Evolutionary conservation across 140 eudicot genomes (phyloP).

Genomic region (Erigeron philadelphicus): DNA sequence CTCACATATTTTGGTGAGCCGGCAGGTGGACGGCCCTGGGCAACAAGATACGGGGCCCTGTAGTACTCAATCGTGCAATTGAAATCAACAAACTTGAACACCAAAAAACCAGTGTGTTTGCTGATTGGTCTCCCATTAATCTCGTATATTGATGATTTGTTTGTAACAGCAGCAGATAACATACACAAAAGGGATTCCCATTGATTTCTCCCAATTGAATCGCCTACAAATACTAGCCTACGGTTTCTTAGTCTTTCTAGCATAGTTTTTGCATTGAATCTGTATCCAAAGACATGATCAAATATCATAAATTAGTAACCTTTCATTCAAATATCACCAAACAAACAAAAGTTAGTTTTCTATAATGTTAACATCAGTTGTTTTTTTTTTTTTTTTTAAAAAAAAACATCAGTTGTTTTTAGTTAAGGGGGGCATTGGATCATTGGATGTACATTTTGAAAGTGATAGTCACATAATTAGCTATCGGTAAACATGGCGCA

Average conservation of each 20-base stretch:
- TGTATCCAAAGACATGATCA: conserved; percentile 27
- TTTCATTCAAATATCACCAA: neutral
- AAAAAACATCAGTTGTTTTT: too few species aligned
- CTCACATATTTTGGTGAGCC: conserved; percentile 53
- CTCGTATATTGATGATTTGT: conserved; percentile 64
- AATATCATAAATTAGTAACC: conserved; percentile 8
- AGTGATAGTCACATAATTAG: neutral
- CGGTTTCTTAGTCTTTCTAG: conserved; percentile 63
- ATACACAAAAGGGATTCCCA: conserved; percentile 96
- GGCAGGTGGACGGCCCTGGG: conserved; percentile 63
- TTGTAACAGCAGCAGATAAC: conserved; percentile 55
- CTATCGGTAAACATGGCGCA: neutral
- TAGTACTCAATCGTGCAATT: conserved; percentile 91
- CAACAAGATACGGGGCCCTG: conserved; percentile 75
- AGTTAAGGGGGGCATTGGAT: too few species aligned
- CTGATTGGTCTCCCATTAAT: conserved; percentile 84
- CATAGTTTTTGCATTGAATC: conserved; percentile 73
- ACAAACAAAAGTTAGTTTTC: neutral
- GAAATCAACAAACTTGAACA: conserved; percentile 56
- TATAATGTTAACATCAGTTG: too few species aligned
- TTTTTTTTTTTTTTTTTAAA: too few species aligned
- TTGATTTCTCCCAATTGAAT: conserved; percentile 93
- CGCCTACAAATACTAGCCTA: conserved; percentile 77
- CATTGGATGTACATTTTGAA: neutral
- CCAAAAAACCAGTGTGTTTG: conserved; percentile 67